Evolutionary conservation across 345 rosid genomes (phyloP).

Genomic region (Barbarea vulgaris): DNA sequence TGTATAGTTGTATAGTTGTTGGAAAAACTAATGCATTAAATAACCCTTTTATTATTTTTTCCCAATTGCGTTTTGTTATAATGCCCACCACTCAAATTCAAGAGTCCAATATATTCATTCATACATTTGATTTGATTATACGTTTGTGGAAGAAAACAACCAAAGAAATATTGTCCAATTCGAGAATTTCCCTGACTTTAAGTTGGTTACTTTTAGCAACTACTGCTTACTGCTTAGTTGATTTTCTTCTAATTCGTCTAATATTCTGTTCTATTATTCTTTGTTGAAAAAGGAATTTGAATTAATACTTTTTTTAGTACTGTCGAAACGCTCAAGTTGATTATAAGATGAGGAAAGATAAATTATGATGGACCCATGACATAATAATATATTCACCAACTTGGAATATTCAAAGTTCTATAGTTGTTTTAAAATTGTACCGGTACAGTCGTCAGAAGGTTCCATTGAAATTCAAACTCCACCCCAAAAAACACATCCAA

Average conservation of each 20-base stretch:
- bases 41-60: constrained; percentile 36
- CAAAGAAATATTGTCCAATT: not conserved
- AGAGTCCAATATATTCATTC: constrained; percentile 30
- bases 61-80: constrained; percentile 36
- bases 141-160: constrained; percentile 30
- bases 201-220: constrained; percentile 25
- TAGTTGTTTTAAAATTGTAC: too few relatives aligned
- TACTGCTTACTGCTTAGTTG: constrained; percentile 6
- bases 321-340: constrained; percentile 38
- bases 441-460: constrained; percentile 17
- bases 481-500: not conserved
- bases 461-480: constrained; percentile 1
- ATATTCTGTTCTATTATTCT: constrained; percentile 19
- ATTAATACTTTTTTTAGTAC: constrained; percentile 29
- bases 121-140: constrained; percentile 28
- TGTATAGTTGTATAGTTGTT: constrained; percentile 40
- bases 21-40: constrained; percentile 37
- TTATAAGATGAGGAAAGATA: constrained; percentile 31
- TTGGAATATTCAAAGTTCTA: constrained; percentile 32
- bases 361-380: constrained; percentile 39
- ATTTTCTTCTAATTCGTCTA: constrained; percentile 15
- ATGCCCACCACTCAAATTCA: constrained; percentile 39
- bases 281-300: constrained; percentile 31
- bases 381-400: constrained; percentile 27
- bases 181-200: constrained; percentile 17